phyloP scores from a whole-genome alignment of 805 yeast genomes.

The Wickerhamomyces bisporus region DNA sequence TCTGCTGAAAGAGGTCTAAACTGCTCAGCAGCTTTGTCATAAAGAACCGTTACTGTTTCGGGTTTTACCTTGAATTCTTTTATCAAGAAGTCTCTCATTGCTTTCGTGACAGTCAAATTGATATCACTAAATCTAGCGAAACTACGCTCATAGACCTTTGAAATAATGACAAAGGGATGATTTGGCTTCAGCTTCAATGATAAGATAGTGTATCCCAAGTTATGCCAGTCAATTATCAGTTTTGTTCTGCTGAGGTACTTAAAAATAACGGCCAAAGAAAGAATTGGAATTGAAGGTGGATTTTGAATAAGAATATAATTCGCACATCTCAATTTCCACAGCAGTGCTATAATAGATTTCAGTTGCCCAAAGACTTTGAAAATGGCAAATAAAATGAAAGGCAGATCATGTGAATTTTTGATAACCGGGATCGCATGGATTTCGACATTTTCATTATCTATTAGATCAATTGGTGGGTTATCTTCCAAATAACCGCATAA shows the following conservation, averaged over 20 bases:
- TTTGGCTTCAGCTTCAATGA: conserved; percentile 52
- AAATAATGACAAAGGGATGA: conserved; percentile 55
- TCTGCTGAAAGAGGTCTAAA: conserved; percentile 45
- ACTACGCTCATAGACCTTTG: conserved; percentile 56
- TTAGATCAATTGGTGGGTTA: conserved; percentile 43
- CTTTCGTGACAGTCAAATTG: conserved; percentile 75
- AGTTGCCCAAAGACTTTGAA: conserved; percentile 58
- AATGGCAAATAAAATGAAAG: conserved; percentile 53
- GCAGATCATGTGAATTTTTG: conserved; percentile 34
- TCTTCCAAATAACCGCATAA: conserved; percentile 78
- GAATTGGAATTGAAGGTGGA: conserved; percentile 88
- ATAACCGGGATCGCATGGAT: conserved; percentile 42
- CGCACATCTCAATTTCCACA: conserved; percentile 54
- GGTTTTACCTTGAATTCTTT: conserved; percentile 47
- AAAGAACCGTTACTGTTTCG: conserved; percentile 55
- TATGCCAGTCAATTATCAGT: conserved; percentile 93
- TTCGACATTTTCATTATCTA: conserved; percentile 46
- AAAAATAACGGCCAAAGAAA: conserved; percentile 56
- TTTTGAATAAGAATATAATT: conserved; percentile 75
- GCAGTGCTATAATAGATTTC: conserved; percentile 36
- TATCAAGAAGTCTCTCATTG: conserved; percentile 59
- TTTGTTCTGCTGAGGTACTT: conserved; percentile 49
- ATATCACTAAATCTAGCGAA: conserved; percentile 63
- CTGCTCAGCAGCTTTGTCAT: conserved; percentile 78
- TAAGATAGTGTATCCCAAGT: conserved; percentile 79